Evolutionary conservation across 176 grass and related monocot genomes (phyloP).

Genomic region (Luzula sylvatica): DNA sequence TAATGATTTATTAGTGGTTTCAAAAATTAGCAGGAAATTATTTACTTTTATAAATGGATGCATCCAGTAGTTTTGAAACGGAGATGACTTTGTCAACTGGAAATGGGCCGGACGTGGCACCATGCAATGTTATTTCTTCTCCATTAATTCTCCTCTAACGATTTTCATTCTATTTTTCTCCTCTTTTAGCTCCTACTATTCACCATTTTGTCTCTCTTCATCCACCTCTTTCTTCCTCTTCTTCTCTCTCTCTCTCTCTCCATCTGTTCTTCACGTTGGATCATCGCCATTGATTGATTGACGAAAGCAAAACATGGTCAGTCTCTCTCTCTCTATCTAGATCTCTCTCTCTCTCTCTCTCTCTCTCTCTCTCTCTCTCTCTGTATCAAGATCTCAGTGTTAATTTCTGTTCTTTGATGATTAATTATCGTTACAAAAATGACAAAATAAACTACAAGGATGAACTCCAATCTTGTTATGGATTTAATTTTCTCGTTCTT

Average conservation of each 20-base stretch:
- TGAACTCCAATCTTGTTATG: too few species aligned
- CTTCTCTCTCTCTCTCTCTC: neutral
- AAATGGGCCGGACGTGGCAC: slow-evolving; percentile 10
- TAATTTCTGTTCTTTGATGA: neutral
- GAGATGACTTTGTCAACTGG: slow-evolving; percentile 14
- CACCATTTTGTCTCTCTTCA: slow-evolving; percentile 1
- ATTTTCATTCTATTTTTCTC: slow-evolving; percentile 27
- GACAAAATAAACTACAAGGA: too few species aligned
- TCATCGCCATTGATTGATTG: neutral
- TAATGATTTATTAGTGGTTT: neutral
- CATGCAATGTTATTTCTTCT: slow-evolving; percentile 16
- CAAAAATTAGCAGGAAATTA: neutral
- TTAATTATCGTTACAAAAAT: too few species aligned
- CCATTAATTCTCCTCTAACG: slow-evolving; percentile 27
- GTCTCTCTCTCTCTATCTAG: neutral
- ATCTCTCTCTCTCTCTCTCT: neutral
- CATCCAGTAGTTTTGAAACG: neutral
- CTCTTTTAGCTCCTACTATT: neutral
- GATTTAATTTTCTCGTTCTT: too few species aligned
- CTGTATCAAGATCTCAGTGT: neutral
- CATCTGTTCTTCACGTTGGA: neutral
- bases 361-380: neutral
- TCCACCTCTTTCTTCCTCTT: neutral
- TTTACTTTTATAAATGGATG: neutral
- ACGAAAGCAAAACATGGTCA: slow-evolving; percentile 6